A percentile compares a stretch with the other conserved stretches of the same genome.
phyloP scores from a whole-genome alignment of 805 yeast genomes.

The Zygosaccharomyces kombuchaensis region DNA sequence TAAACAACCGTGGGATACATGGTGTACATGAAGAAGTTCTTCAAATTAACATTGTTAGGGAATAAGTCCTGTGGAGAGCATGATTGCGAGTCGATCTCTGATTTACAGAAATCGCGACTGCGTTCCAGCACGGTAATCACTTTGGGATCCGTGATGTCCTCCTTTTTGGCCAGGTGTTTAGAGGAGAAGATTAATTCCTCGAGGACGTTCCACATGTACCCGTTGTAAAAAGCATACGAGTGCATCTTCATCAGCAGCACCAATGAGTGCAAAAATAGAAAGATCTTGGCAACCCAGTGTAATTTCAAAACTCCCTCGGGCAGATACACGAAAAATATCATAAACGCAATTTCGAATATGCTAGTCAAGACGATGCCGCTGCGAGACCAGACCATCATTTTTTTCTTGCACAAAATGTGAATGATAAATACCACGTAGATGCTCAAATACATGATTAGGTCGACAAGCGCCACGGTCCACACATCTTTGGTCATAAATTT shows the following conservation, averaged over 20 bases:
- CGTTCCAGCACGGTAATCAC: conserved; percentile 38
- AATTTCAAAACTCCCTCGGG: conserved; percentile 48
- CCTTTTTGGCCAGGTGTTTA: conserved; percentile 38
- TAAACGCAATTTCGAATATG: conserved; percentile 49
- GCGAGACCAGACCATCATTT: conserved; percentile 52
- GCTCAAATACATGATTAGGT: conserved; percentile 65
- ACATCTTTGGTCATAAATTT: conserved; percentile 57
- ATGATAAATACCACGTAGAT: conserved; percentile 57
- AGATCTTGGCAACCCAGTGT: conserved; percentile 91
- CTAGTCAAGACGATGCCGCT: conserved; percentile 63
- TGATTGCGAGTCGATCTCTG: conserved; percentile 59
- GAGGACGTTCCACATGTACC: conserved; percentile 69
- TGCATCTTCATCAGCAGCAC: conserved; percentile 94
- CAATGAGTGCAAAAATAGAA: conserved; percentile 73
- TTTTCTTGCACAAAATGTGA: conserved; percentile 50
- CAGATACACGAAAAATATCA: conserved; percentile 50
- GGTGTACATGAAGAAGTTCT: conserved; percentile 69
- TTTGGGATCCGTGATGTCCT: conserved; percentile 23
- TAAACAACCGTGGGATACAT: conserved; percentile 89
- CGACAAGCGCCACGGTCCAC: conserved; percentile 65
- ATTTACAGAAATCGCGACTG: conserved; percentile 63
- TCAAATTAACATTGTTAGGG: conserved; percentile 65
- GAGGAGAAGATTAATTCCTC: conserved; percentile 52
- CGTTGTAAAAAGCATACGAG: conserved; percentile 87
- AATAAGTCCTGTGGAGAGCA: conserved; percentile 42